These are phyloP conservation scores for Ogataea methylovora DNA, from an alignment of 805 yeast species.

Conservation along the genomic window DNA sequence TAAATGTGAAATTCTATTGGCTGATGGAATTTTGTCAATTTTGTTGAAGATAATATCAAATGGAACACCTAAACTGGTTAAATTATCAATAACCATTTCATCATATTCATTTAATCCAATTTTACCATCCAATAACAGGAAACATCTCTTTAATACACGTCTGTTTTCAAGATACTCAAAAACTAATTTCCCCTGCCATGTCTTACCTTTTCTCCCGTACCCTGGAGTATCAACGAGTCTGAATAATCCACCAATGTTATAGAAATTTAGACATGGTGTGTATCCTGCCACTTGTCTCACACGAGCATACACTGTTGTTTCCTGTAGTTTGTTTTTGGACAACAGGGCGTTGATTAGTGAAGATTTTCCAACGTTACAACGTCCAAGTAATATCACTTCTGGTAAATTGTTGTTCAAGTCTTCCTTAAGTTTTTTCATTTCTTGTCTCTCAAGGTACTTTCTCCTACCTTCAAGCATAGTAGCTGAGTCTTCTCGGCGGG, in stretches of 20 bases:
- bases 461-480: constrained; percentile 20
- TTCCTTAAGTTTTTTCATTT: constrained; percentile 12
- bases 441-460: constrained; percentile 16
- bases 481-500: constrained; percentile 1
- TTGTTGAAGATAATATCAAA: constrained; percentile 76
- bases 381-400: constrained; percentile 70
- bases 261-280: constrained; percentile 63
- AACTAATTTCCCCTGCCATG: constrained; percentile 63
- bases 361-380: constrained; percentile 85
- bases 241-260: constrained; percentile 54
- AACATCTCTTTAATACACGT: constrained; percentile 47
- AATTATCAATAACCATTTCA: constrained; percentile 37
- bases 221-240: constrained; percentile 85
- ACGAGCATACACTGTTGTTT: constrained; percentile 33
- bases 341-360: constrained; percentile 61
- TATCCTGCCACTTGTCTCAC: constrained; percentile 29
- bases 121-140: constrained; percentile 52
- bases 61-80: constrained; percentile 50
- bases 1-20: constrained; percentile 25
- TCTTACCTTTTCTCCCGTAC: constrained; percentile 66
- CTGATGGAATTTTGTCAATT: constrained; percentile 46
- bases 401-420: constrained; percentile 38
- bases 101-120: constrained; percentile 58
- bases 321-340: constrained; percentile 24
- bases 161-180: constrained; percentile 54